Evolutionary conservation across 2,329 filamentous ascomycete genomes (phyloP), one percentile per base, ranked within the genome.

Genomic region (Didymella segeticola): DNA sequence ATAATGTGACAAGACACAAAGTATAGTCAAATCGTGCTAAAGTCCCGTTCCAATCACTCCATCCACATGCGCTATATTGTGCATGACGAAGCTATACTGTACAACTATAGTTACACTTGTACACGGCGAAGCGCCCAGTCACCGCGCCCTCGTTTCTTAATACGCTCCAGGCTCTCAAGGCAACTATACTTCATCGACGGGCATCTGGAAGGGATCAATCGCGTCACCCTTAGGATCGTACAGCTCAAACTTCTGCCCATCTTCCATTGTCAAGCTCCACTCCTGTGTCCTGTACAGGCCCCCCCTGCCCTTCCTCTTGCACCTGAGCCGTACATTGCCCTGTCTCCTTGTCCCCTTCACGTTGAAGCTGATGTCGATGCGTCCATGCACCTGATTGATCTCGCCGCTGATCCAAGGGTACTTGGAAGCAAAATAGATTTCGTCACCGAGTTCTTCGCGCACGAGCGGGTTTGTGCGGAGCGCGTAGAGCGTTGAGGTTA

Each of bases 311-410:
- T 83, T 86, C 70, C 95, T 83, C 71, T 84, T 80, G 79, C 90
- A 95, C 63, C 82, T 84, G 76, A 99, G 96, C 69, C 85, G 84
- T 84, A 97, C 95, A 71, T 86, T 82, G 7, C 87, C 95, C 63
- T 81, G 78, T 53, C 77, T 80, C 71, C 82, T 86, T 25, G 86
- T 90, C 33, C 95, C 95, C 77, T 90, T 91, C 23, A 99, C 95
- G 77, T 85, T 83, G 75, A 96, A 98, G 50, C 79, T 79, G 54
- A 99, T 90, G 80, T 98, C 83, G 73, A 99, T 96, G 66, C 86
- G 82, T 20, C 95, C 95, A 76, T 93, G 91, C 73, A 98, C 78
- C 80, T 96, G 93, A 78, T 97, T 96, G 83, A 99, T 89, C 79
- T 91, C 87, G 57, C 79, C 79, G 46, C 66, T 66, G 30, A 81